Base-by-base conservation (phyloP, 2,329 filamentous ascomycete species). In the Aspergillus puulaauensis region DNA sequence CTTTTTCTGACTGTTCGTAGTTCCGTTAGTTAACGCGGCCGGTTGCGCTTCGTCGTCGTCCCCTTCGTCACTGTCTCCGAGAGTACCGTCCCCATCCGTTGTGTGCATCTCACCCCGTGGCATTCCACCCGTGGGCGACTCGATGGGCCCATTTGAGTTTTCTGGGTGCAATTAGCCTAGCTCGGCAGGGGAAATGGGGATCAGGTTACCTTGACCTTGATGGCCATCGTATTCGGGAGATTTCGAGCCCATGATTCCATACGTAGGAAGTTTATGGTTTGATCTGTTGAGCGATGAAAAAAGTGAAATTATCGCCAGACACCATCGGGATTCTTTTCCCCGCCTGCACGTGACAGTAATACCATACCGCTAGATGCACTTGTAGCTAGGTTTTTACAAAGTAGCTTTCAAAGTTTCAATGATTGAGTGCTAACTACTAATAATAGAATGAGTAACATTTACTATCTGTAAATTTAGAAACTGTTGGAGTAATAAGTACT, bases 191-290 rank as follows among this genome's bases (percentile, higher is more conserved):
- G 3, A 4, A 8, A 11, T 12, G 3, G 15, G 12, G 17, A 12
- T 3, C 19, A 27, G 15, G 19, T 47, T 54, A 58, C 56, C 46
- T 15, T 54, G 44, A 21, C 46, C 23, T 12, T 24, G 51, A 12
- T 41, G 56, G 40, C 41, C 46, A 40, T 58, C 39, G 33, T 15
- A 17, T 48, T 58, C 45, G 14, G 56, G 56, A 33, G 56, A 33
- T 27, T 51, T 58, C 3, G 56, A 54, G 24, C 56, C 56, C 56
- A 58, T 58, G 3, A 37, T 49, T 33, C 53, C 56, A 58, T 58
- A 33, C 45, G 49, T 21, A 27, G 14, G 23, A 8, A 19, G n/a
- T 12, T 48, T 12, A 12, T 27, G 44, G 15, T 11, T 15, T 24
- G 23, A 15, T 15, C 17, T n/a, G 12, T 6, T 24, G 11, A 35